Evolutionary conservation across 2,329 filamentous ascomycete genomes (phyloP).

Genomic region (Rachicladosporium sp.): DNA sequence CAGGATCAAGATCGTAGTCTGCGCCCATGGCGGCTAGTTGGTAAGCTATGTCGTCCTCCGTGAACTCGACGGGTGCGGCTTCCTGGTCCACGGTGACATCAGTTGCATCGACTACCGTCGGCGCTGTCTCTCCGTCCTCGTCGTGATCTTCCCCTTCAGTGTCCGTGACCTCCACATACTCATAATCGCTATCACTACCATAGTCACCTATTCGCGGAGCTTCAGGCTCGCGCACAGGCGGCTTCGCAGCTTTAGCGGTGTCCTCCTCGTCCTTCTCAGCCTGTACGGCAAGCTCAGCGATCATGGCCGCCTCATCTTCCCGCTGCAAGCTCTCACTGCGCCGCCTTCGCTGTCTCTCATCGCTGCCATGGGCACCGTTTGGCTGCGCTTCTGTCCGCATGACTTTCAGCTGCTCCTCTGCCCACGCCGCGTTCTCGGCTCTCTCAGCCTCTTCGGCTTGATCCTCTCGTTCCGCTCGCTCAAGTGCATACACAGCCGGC

Average conservation of each 20-base stretch:
- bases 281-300: slow-evolving; percentile 20
- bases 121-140: slow-evolving; percentile 31
- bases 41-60: slow-evolving; percentile 86
- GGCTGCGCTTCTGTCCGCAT: slow-evolving; percentile 15
- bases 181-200: slow-evolving; percentile 57
- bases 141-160: slow-evolving; percentile 34
- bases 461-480: slow-evolving; percentile 54
- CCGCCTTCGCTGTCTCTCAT: slow-evolving; percentile 11
- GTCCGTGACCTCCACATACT: slow-evolving; percentile 63
- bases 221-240: slow-evolving; percentile 8
- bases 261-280: slow-evolving; percentile 35
- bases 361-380: slow-evolving; percentile 10
- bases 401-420: slow-evolving; percentile 19
- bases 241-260: slow-evolving; percentile 50
- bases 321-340: slow-evolving; percentile 21
- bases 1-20: slow-evolving; percentile 67
- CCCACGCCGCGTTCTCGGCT: slow-evolving; percentile 20
- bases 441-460: slow-evolving; percentile 41
- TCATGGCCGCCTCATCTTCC: slow-evolving; percentile 23
- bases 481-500: slow-evolving; percentile 58
- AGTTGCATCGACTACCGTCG: slow-evolving; percentile 31
- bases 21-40: slow-evolving; percentile 83
- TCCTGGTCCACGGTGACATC: slow-evolving; percentile 49
- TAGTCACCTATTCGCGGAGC: slow-evolving; percentile 25
- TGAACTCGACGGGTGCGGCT: slow-evolving; percentile 58